Conservation (phyloP, 106 monocot species). For the Ottelia alismoides region DNA sequence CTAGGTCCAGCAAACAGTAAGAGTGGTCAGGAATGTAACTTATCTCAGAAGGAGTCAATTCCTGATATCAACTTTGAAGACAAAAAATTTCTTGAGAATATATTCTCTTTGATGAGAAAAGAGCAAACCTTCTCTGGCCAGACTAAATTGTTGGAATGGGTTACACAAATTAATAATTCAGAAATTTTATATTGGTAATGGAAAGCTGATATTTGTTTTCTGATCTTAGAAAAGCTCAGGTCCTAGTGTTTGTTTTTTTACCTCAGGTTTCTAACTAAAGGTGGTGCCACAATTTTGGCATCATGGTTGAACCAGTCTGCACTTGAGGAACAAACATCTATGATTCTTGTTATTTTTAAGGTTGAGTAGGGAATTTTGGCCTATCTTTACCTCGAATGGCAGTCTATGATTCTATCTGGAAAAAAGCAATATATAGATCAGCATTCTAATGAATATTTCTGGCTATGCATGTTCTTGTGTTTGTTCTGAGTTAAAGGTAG, state of each 20-base stretch:
- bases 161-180: constrained; percentile 68
- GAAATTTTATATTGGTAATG: constrained; percentile 61
- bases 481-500: too few species aligned
- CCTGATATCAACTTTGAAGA: constrained; percentile 57
- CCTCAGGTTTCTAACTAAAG: constrained; percentile 77
- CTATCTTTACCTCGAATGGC: too few species aligned
- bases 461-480: too few species aligned
- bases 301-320: constrained; percentile 76
- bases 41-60: too few species aligned
- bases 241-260: not conserved
- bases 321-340: constrained; percentile 84
- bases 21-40: too few species aligned
- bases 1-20: too few species aligned
- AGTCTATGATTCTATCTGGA: too few species aligned
- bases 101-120: constrained; percentile 75
- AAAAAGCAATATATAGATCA: too few species aligned
- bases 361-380: not conserved
- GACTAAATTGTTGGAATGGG: constrained; percentile 78
- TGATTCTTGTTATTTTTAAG: constrained; percentile 29
- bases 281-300: constrained; percentile 62
- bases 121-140: constrained; percentile 80
- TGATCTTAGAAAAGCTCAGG: not conserved
- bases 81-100: constrained; percentile 60
- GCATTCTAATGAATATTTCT: too few species aligned
- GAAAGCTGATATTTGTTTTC: not conserved